Base-by-base conservation (phyloP, 768 basidiomycete genomes). In the Cystofilobasidium macerans region DNA sequence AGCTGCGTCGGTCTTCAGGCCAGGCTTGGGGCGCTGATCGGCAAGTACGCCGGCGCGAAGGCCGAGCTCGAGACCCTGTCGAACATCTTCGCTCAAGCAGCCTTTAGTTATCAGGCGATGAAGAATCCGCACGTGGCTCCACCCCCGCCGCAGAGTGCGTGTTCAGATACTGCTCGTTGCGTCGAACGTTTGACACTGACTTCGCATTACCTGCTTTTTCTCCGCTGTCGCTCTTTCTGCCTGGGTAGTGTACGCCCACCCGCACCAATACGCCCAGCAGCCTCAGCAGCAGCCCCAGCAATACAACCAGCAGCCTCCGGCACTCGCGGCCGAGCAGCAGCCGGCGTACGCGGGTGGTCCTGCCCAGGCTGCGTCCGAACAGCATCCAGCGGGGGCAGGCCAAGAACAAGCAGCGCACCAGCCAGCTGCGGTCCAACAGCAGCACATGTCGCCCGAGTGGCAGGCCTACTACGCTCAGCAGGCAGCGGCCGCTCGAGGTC, bases 51-150 rank as follows among this genome's bases (percentile, higher is more conserved):
- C 9, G 61, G 65, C 24, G 48, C 61, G 36, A 67, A 67, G 40
- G 65, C 65, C 60, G 65, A 67, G n/a, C 60, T 67, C 14, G 65
- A 67, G 40, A 59, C 60, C 43, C 61, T 67, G 40, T 67, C 65
- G 7, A 67, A 67, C 59, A 67, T 67, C 51, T 67, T 67, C 28
- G 47, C 59, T 26, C 59, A 67, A 36, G 65, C 65, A 6, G 60
- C 65, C 45, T 59, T 57, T 30, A 48, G 54, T 22, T 67, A 67
- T n/a, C 58, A 67, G 45, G n/a, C 53, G 22, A 67, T 67, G 65
- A 61, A 62, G 60, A 57, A 61, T 24, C 65, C 65, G n/a, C 62
- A 51, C 12, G 32, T 45, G 28, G 45, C 58, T 7, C 60, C 65
- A 6, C 64, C 51, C 18, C 14, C 64, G 16, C 65, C 51, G 18